Percentiles rank a stretch among this genome's conserved stretches.
Conservation (phyloP, 305 asterid genomes). For the Fraxinus xanthoxyloides region DNA sequence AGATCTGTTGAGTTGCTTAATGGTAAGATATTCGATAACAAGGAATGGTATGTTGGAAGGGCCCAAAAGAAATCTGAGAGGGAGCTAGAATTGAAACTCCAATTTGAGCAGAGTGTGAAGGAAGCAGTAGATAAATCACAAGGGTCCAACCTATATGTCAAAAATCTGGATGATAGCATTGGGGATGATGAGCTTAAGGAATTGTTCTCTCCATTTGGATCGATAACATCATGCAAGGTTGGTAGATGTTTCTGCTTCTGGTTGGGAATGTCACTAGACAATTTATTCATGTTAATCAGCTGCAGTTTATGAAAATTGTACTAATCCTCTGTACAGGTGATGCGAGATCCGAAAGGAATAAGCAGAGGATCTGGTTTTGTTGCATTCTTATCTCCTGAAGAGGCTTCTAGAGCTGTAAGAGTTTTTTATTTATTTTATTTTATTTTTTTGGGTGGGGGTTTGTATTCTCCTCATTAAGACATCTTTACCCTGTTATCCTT, state of each 20-base stretch:
- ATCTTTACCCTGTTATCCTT: neutral
- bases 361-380: conserved; percentile 96
- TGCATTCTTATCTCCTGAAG: conserved; percentile 83
- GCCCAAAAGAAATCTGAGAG: conserved; percentile 96
- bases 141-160: conserved; percentile 76
- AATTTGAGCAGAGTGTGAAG: conserved; percentile 72
- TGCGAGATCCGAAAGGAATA: conserved; percentile 84
- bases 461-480: neutral
- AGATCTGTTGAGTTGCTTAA: conserved; percentile 82
- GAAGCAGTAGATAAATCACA: conserved; percentile 86
- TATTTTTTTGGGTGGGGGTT: too few relatives aligned
- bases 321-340: conserved; percentile 47
- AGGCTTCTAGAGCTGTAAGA: conserved; percentile 81
- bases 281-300: neutral
- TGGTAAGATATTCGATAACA: conserved; percentile 64
- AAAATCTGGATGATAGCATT: conserved; percentile 79
- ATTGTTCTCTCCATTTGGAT: conserved; percentile 70
- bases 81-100: conserved; percentile 67
- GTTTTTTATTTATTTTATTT: too few relatives aligned
- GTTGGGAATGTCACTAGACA: neutral
- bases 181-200: conserved; percentile 86
- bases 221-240: conserved; percentile 94
- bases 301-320: conserved; percentile 2
- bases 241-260: conserved; percentile 10
- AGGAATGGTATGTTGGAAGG: conserved; percentile 90